A percentile compares a stretch with the other conserved stretches of the same genome.
These are phyloP conservation scores for Candida peoriensis DNA, from an alignment of 805 yeast genomes.

Conservation along the genomic window DNA sequence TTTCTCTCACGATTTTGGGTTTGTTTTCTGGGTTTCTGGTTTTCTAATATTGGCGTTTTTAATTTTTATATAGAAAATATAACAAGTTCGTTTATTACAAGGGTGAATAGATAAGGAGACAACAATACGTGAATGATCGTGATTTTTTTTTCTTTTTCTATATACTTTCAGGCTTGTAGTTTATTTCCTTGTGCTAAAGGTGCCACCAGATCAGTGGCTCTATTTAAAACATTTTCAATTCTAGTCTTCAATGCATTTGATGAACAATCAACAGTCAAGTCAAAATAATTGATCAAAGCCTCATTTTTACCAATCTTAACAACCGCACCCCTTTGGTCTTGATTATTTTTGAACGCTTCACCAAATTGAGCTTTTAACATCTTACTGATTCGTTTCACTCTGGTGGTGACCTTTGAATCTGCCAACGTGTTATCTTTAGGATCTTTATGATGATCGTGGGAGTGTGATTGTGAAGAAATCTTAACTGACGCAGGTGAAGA, in stretches of 20 bases:
- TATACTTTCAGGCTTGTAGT: not conserved
- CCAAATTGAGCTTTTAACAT: slow-evolving; percentile 87
- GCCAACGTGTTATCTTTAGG: slow-evolving; percentile 21
- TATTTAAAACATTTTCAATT: slow-evolving; percentile 69
- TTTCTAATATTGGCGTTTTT: too few relatives aligned
- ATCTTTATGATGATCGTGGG: slow-evolving; percentile 33
- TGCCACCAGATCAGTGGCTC: slow-evolving; percentile 78
- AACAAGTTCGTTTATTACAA: too few relatives aligned
- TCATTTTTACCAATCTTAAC: slow-evolving; percentile 70
- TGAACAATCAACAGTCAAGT: slow-evolving; percentile 64
- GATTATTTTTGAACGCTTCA: slow-evolving; percentile 47
- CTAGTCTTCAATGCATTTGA: slow-evolving; percentile 77
- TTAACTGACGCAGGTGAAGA: slow-evolving; percentile 94
- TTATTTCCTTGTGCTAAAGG: slow-evolving; percentile 54
- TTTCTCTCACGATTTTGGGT: too few relatives aligned
- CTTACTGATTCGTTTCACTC: slow-evolving; percentile 51
- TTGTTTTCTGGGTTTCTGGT: too few relatives aligned
- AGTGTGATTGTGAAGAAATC: slow-evolving; percentile 58
- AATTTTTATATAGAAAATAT: too few relatives aligned
- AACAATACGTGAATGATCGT: too few relatives aligned
- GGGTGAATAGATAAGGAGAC: too few relatives aligned
- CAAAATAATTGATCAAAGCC: slow-evolving; percentile 63
- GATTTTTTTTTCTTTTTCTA: too few relatives aligned
- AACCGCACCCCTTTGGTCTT: slow-evolving; percentile 42
- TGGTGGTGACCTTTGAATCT: slow-evolving; percentile 30